Conservation (phyloP, 2,329 filamentous ascomycete genomes). For the Fusarium tricinctum region DNA sequence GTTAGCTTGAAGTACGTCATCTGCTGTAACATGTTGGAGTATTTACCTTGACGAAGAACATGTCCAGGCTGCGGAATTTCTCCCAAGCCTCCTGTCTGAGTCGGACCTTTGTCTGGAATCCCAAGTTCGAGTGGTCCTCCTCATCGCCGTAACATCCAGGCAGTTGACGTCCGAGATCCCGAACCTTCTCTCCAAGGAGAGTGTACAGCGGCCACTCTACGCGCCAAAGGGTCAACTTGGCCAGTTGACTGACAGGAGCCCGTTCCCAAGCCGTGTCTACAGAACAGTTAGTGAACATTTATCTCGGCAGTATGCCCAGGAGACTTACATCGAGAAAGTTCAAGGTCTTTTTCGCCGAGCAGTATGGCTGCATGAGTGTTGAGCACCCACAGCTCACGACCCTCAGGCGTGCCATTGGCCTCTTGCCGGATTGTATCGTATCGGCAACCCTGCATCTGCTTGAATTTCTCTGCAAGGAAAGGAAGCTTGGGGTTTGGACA, state of each 20-base stretch:
- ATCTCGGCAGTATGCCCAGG: not conserved
- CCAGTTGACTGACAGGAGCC: constrained; percentile 65
- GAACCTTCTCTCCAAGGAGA: constrained; percentile 64
- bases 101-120: constrained; percentile 59
- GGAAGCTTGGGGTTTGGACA: constrained; percentile 65
- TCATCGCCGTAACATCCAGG: constrained; percentile 64
- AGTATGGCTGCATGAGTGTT: constrained; percentile 75
- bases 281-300: constrained; percentile 19
- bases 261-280: constrained; percentile 72
- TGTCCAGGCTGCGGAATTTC: constrained; percentile 69
- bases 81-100: constrained; percentile 66
- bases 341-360: constrained; percentile 74
- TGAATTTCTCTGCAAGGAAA: constrained; percentile 68
- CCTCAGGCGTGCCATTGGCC: constrained; percentile 66
- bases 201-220: constrained; percentile 70
- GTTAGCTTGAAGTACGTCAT: constrained; percentile 20
- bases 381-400: constrained; percentile 76
- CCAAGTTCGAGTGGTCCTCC: constrained; percentile 61
- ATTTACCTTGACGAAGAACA: constrained; percentile 80
- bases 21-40: constrained; percentile 38
- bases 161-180: constrained; percentile 67
- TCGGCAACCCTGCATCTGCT: constrained; percentile 70
- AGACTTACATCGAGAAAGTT: constrained; percentile 70
- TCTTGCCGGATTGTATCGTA: constrained; percentile 73
- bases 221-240: constrained; percentile 72